A percentile compares a stretch with the other conserved stretches of the same genome.
Conservation (phyloP, 2,329 filamentous ascomycete genomes). For the Xylariaceae sp. region DNA sequence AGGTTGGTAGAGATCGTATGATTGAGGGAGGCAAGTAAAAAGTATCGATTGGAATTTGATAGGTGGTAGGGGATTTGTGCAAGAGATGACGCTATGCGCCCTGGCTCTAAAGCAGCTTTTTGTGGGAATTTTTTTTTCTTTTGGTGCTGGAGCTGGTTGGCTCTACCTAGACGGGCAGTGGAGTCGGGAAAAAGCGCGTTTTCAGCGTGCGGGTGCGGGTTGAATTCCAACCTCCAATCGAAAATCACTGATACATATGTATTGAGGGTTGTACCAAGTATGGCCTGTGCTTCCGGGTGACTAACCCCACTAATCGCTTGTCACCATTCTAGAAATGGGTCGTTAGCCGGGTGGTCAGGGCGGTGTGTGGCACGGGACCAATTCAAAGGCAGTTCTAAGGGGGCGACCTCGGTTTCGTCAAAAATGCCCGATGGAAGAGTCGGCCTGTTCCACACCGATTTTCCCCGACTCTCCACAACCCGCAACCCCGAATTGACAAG, state of each 20-base stretch:
- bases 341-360: not conserved
- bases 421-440: too few relatives aligned
- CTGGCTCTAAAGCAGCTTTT: not conserved
- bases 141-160: slow-evolving; percentile 16
- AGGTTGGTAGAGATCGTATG: not conserved
- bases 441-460: not conserved
- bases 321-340: not conserved
- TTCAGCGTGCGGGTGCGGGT: not conserved
- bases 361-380: not conserved
- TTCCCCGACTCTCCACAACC: not conserved
- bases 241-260: too few relatives aligned
- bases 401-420: not conserved
- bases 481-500: not conserved
- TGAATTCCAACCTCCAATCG: too few relatives aligned
- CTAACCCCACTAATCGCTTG: not conserved
- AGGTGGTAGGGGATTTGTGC: slow-evolving; percentile 11
- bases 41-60: not conserved
- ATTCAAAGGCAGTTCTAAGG: not conserved
- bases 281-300: too few relatives aligned
- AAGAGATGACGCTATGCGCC: slow-evolving; percentile 27
- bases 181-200: slow-evolving; percentile 23
- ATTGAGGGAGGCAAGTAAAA: slow-evolving; percentile 2
- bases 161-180: slow-evolving; percentile 17
- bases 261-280: too few relatives aligned
- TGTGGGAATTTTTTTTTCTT: slow-evolving; percentile 2